phyloP scores from a whole-genome alignment of 257 asterid species.

The Nicotiana noctiflora region DNA sequence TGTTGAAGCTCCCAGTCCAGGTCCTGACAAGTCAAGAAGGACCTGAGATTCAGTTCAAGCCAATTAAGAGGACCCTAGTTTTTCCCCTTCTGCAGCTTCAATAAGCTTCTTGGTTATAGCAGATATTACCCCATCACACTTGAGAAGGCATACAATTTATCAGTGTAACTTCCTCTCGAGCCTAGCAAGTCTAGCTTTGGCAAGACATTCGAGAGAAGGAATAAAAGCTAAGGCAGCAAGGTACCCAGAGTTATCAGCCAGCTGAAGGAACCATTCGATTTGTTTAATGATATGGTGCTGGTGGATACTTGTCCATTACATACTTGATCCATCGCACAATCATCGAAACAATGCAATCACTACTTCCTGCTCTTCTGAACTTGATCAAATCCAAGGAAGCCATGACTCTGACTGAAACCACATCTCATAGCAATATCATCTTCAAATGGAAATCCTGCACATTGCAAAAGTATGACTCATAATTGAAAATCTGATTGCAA shows the following conservation, averaged over 20 bases:
- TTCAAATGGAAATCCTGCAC: constrained; percentile 11
- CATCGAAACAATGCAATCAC: neutral
- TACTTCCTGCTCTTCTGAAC: neutral
- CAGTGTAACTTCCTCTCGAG: neutral
- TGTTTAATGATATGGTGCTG: too few species aligned
- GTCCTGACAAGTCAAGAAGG: neutral
- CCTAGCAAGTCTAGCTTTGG: neutral
- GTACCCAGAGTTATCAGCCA: neutral
- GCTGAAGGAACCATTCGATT: neutral
- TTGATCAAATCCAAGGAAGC: neutral
- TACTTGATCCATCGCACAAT: neutral
- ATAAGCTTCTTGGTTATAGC: neutral
- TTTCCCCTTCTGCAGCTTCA: neutral
- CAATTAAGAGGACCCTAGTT: neutral
- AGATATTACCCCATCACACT: neutral
- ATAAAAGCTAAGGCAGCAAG: neutral
- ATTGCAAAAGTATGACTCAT: constrained; percentile 1
- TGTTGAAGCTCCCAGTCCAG: neutral
- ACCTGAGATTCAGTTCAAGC: neutral
- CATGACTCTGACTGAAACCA: neutral
- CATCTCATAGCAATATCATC: neutral
- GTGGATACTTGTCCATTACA: neutral
- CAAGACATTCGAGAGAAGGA: neutral
- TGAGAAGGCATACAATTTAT: neutral
- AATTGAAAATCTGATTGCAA: constrained; percentile 1